Evolutionary conservation across 2,329 filamentous ascomycete genomes (phyloP).

Genomic region (Pseudogymnoascus destructans): DNA sequence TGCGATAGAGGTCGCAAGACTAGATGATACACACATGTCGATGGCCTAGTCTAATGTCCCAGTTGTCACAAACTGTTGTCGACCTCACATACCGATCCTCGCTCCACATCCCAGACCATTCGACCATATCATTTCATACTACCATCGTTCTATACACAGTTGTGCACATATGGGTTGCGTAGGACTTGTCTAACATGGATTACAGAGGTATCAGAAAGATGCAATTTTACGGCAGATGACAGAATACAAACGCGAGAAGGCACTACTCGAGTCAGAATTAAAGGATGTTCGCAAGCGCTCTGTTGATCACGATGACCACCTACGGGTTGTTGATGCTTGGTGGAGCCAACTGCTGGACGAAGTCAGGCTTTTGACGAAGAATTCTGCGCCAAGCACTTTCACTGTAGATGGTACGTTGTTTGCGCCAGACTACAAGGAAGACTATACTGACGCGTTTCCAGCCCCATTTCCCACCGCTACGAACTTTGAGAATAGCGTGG

Average conservation of each 20-base stretch:
- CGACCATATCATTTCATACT: background rate
- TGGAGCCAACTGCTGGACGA: conserved; percentile 56
- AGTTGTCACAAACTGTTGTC: conserved; percentile 3
- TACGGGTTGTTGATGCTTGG: conserved; percentile 85
- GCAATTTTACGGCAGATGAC: conserved; percentile 96
- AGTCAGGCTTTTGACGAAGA: conserved; percentile 44
- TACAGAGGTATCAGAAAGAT: conserved; percentile 82
- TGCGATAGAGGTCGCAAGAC: conserved; percentile 9
- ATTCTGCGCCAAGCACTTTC: conserved; percentile 33
- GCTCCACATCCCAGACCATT: conserved; percentile 1
- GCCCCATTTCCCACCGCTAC: conserved; percentile 46
- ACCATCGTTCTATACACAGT: background rate
- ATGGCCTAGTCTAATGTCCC: conserved; percentile 7
- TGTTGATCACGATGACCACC: conserved; percentile 79
- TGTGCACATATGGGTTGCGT: background rate
- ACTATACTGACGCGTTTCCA: conserved; percentile 26
- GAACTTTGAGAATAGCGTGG: conserved; percentile 48
- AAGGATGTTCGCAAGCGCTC: conserved; percentile 68
- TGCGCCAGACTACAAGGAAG: background rate
- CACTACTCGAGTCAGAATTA: conserved; percentile 65
- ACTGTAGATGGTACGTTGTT: conserved; percentile 29
- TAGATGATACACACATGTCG: conserved; percentile 7
- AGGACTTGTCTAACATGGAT: conserved; percentile 8
- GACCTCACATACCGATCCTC: background rate
- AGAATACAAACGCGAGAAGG: conserved; percentile 88